Evolutionary conservation across 805 yeast genomes (phyloP).

Genomic region (Blastobotrys muscicola): DNA sequence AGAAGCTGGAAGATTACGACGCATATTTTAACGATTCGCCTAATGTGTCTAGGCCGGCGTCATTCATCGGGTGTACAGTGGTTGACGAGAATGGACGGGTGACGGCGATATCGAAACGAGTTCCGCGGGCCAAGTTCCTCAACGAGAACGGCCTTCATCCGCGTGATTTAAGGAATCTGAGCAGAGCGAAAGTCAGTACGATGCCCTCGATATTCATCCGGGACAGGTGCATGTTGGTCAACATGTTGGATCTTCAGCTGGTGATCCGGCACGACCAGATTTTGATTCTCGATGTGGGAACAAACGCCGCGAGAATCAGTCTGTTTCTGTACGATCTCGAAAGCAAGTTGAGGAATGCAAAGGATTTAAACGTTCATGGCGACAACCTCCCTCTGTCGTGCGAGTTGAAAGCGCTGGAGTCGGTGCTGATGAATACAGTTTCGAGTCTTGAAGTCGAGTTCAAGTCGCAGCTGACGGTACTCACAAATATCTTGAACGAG

Average conservation of each 20-base stretch:
- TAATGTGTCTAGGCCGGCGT: too few species aligned
- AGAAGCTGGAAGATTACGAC: too few species aligned
- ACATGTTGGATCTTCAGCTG: slow-evolving; percentile 55
- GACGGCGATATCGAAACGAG: slow-evolving; percentile 45
- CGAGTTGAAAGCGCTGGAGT: slow-evolving; percentile 77
- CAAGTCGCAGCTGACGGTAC: slow-evolving; percentile 43
- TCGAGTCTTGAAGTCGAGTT: slow-evolving; percentile 70
- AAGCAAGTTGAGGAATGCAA: slow-evolving; percentile 43
- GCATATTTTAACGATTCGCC: too few species aligned
- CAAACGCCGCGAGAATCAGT: slow-evolving; percentile 59
- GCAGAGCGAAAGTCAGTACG: slow-evolving; percentile 51
- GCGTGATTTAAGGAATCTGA: slow-evolving; percentile 79
- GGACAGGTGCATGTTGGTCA: slow-evolving; percentile 47
- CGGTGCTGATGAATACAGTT: slow-evolving; percentile 73
- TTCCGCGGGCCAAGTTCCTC: slow-evolving; percentile 46
- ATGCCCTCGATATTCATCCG: slow-evolving; percentile 59
- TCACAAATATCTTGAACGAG: slow-evolving; percentile 57
- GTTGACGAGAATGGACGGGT: slow-evolving; percentile 50
- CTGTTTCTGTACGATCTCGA: slow-evolving; percentile 79
- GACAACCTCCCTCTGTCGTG: not conserved
- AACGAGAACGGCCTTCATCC: slow-evolving; percentile 69
- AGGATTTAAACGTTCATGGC: not conserved
- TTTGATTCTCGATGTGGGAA: slow-evolving; percentile 49
- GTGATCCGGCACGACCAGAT: slow-evolving; percentile 47
- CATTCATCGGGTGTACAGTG: slow-evolving; percentile 40